Evolutionary conservation across 148 eudicot genomes (phyloP).

Genomic region (Persicaria tinctoria): DNA sequence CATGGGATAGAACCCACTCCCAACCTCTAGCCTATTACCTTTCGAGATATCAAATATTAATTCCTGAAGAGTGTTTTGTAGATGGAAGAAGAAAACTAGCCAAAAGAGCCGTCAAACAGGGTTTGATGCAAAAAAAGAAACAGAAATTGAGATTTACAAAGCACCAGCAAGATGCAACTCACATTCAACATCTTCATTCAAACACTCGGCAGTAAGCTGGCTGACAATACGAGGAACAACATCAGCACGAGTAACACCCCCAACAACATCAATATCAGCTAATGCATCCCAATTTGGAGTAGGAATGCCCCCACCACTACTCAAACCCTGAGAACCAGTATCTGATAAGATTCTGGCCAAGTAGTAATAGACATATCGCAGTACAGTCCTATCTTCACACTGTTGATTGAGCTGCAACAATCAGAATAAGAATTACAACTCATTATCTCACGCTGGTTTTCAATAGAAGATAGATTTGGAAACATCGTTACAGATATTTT

Average conservation of each 20-base stretch:
- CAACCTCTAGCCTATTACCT: background rate
- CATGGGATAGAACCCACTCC: background rate
- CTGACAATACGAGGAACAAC: constrained; percentile 83
- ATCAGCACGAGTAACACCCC: constrained; percentile 98
- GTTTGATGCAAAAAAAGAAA: background rate
- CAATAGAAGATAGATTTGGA: background rate
- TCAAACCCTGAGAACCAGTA: constrained; percentile 86
- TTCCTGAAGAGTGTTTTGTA: background rate
- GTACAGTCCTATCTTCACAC: constrained; percentile 89
- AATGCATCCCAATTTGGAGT: constrained; percentile 99
- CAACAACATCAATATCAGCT: constrained; percentile 93
- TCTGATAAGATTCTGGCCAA: constrained; percentile 93
- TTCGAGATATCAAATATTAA: background rate
- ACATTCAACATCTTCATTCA: constrained; percentile 87
- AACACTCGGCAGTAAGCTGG: constrained; percentile 68
- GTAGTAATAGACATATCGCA: constrained; percentile 92
- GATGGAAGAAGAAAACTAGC: too few species aligned
- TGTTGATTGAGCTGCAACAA: constrained; percentile 87
- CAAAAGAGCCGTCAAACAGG: too few species aligned
- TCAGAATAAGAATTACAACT: constrained; percentile 2
- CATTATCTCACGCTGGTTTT: background rate
- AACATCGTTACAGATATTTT: background rate
- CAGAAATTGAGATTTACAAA: constrained; percentile 7
- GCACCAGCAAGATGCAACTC: constrained; percentile 17
- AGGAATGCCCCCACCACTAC: constrained; percentile 95